Base-by-base conservation (phyloP, 768 basidiomycete genomes). In the Kockovaella imperatae region DNA sequence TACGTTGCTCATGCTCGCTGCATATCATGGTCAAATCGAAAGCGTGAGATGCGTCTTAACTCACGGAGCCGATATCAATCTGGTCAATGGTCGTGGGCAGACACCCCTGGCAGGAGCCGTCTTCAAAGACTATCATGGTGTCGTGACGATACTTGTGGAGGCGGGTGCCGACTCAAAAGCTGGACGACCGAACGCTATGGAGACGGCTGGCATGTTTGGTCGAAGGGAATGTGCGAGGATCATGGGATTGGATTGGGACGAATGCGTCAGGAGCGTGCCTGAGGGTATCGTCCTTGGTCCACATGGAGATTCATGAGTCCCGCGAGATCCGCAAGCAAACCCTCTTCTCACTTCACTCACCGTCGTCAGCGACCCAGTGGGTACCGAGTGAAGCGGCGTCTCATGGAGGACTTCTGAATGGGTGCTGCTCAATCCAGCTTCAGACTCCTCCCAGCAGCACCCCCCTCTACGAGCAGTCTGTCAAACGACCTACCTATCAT, bases 181-280 rank as follows among this genome's bases (percentile, higher is more conserved):
- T 5, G 40, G 40, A 11, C 7, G 7, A 28, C 40, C 40, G 21
- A 28, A 42, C 28, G 11, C 7, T 25, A 18, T 42, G 28, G 23
- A 42, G 40, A 42, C 40, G 18, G 40, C 40, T 25, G 40, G 40
- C 8, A 42, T 42, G 40, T 42, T 42, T 28, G 25, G 25, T 11
- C 40, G 40, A 18, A 42, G 24, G 24, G 25, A 6, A 23, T 42
- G 40, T 28, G 40, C 40, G 24, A 26, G 28, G 25, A 42, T 42
- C 24, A 42, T 42, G 40, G 40, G 40, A 25, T 21, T 42, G 23
- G 18, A 18, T 11, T 42, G 25, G 20, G 40, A 42, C 23, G 25
- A 28, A 11, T 42, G 40, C 20, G 6, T 42, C 6, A 28, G 11
- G 6, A 42, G 40, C 20, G 11, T 42, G 13, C 40, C 40, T 21